These are phyloP conservation scores for Acrodontium crateriforme DNA, from an alignment of 2,329 filamentous ascomycete species.

Conservation along the genomic window DNA sequence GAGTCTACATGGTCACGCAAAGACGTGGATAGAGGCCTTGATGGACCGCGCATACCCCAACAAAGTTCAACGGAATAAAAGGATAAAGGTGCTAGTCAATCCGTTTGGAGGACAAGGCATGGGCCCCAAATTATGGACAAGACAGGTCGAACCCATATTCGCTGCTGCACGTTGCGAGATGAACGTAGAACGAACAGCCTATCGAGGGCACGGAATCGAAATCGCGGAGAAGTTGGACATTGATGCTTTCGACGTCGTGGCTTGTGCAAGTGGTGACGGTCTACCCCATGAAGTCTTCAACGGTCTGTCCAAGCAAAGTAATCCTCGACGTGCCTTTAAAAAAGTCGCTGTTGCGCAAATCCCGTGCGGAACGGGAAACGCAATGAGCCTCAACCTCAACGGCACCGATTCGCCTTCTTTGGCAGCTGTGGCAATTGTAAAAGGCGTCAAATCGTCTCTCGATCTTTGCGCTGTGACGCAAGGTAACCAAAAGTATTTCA, in stretches of 20 bases:
- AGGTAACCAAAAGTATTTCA: slow-evolving; percentile 57
- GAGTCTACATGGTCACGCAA: slow-evolving; percentile 34
- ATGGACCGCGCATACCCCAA: slow-evolving; percentile 56
- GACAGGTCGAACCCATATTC: slow-evolving; percentile 68
- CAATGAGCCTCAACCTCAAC: slow-evolving; percentile 78
- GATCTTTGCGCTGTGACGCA: slow-evolving; percentile 85
- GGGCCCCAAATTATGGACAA: slow-evolving; percentile 59
- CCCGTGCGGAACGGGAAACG: slow-evolving; percentile 88
- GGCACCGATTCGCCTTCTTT: slow-evolving; percentile 63
- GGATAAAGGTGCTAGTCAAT: slow-evolving; percentile 81
- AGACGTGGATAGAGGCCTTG: slow-evolving; percentile 50
- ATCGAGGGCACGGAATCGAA: slow-evolving; percentile 63
- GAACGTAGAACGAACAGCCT: slow-evolving; percentile 57
- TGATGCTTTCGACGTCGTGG: slow-evolving; percentile 68
- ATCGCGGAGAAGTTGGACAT: slow-evolving; percentile 65
- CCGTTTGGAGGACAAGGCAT: slow-evolving; percentile 75
- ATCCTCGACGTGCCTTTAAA: slow-evolving; percentile 59
- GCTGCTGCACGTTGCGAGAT: slow-evolving; percentile 65
- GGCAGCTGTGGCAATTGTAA: slow-evolving; percentile 72
- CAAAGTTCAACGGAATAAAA: slow-evolving; percentile 50
- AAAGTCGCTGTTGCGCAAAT: slow-evolving; percentile 75
- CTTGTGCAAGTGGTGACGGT: slow-evolving; percentile 85
- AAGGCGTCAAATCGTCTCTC: slow-evolving; percentile 69
- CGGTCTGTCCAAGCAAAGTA: slow-evolving; percentile 58
- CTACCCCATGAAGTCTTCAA: slow-evolving; percentile 91